Percentiles rank a stretch among this genome's conserved stretches.
phyloP scores from a whole-genome alignment of 2,329 filamentous ascomycete genomes.

The Verticillium nonalfalfae region DNA sequence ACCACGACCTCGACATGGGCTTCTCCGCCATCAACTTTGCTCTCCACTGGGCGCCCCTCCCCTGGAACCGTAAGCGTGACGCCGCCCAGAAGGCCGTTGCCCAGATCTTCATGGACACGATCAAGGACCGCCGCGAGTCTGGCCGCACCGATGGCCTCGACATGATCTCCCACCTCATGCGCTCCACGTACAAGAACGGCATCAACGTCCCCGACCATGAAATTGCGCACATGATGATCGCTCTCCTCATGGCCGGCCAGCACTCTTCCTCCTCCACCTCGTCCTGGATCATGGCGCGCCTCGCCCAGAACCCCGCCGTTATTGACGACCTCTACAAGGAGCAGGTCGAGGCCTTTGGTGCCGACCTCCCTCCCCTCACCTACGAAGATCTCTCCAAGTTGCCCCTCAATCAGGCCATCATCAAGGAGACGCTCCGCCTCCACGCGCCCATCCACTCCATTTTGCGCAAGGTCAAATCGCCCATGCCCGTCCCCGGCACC shows the following conservation, averaged over 20 bases:
- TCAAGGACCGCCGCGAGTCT: constrained; percentile 59
- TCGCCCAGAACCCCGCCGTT: constrained; percentile 71
- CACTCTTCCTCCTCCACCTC: constrained; percentile 82
- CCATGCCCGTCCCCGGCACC: constrained; percentile 77
- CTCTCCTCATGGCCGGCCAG: constrained; percentile 85
- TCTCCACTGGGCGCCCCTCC: constrained; percentile 80
- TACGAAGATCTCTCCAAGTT: constrained; percentile 76
- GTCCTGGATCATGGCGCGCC: constrained; percentile 77
- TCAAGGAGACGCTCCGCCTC: constrained; percentile 88
- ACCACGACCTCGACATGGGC: constrained; percentile 86
- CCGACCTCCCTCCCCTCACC: constrained; percentile 65
- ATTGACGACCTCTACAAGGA: constrained; percentile 79
- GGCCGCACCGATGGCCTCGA: constrained; percentile 53
- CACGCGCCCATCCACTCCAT: constrained; percentile 95
- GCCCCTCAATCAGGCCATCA: constrained; percentile 73
- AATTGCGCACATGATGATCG: constrained; percentile 91
- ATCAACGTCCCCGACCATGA: constrained; percentile 73
- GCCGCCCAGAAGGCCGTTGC: constrained; percentile 74
- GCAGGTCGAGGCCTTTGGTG: constrained; percentile 67
- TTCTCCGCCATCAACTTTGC: constrained; percentile 88
- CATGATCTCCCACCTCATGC: constrained; percentile 90
- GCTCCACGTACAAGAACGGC: constrained; percentile 78
- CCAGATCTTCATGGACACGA: constrained; percentile 76
- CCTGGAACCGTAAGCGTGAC: constrained; percentile 81
- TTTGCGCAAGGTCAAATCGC: constrained; percentile 83